A percentile compares a stretch with the other conserved stretches of the same genome.
phyloP scores from a whole-genome alignment of 1,284 basidiomycete genomes.

The Papiliotrema laurentii region DNA sequence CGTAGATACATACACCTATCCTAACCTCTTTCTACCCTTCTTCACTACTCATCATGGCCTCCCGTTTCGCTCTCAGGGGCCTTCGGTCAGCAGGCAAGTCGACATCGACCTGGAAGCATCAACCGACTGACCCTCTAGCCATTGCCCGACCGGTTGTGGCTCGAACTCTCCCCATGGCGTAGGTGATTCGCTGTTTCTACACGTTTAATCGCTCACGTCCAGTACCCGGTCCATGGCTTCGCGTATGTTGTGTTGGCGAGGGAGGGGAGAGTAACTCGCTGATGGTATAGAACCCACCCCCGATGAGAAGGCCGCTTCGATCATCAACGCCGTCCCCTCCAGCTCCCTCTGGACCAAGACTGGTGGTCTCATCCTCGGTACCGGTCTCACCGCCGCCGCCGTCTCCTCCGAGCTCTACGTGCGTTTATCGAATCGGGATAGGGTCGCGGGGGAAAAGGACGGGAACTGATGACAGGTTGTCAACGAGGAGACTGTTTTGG shows the following conservation, averaged over 20 bases:
- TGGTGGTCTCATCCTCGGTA: constrained; percentile 83
- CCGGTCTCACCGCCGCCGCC: constrained; percentile 82
- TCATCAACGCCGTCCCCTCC: constrained; percentile 89
- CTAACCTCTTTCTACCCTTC: constrained; percentile 4
- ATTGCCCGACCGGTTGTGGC: constrained; percentile 28
- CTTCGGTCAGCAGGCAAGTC: constrained; percentile 43
- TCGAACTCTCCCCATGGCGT: constrained; percentile 10
- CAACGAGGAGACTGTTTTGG: constrained; percentile 88
- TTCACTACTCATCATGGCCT: constrained; percentile 41
- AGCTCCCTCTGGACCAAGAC: constrained; percentile 92
- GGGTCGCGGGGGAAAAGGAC: background rate
- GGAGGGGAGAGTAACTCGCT: background rate
- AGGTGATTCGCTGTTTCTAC: constrained; percentile 2
- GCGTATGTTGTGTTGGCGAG: constrained; percentile 18
- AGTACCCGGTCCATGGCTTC: constrained; percentile 42
- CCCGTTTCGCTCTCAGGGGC: constrained; percentile 47
- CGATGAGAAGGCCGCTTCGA: constrained; percentile 79
- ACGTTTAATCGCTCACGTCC: background rate
- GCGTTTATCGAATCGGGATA: constrained; percentile 14
- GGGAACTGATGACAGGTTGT: constrained; percentile 55
- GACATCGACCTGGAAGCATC: background rate
- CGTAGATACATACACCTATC: constrained; percentile 4
- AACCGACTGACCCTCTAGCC: constrained; percentile 8
- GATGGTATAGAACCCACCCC: constrained; percentile 55
- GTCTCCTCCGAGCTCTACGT: constrained; percentile 96